Percentiles rank a stretch among this genome's conserved stretches.
These are phyloP conservation scores for Nicotiana tomentosiformis DNA, from an alignment of 257 asterid species.

Conservation along the genomic window DNA sequence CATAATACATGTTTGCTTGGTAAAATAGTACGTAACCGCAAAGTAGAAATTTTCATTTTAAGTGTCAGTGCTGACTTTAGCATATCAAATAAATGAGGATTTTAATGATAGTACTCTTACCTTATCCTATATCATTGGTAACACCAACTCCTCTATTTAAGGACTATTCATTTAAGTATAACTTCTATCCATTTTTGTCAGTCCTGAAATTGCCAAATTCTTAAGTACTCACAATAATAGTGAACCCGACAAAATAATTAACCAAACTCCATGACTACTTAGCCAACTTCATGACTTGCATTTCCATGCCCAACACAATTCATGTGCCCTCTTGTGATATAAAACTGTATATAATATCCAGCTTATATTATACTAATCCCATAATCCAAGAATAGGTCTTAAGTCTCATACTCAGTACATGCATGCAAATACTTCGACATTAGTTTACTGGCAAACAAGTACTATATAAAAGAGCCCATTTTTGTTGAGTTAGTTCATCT, in stretches of 20 bases:
- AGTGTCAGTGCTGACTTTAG: neutral
- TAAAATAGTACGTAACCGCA: neutral
- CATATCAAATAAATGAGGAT: slow-evolving; percentile 3
- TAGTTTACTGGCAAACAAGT: neutral
- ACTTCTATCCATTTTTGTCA: neutral
- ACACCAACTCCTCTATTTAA: slow-evolving; percentile 10
- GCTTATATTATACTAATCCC: neutral
- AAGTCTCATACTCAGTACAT: slow-evolving; percentile 6
- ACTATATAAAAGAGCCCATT: slow-evolving; percentile 16
- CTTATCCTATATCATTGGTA: slow-evolving; percentile 22
- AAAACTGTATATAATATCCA: neutral
- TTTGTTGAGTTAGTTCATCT: slow-evolving; percentile 40
- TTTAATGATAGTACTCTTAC: neutral
- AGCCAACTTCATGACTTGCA: slow-evolving; percentile 1
- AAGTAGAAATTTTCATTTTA: neutral
- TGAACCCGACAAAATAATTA: neutral
- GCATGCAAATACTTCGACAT: slow-evolving; percentile 17
- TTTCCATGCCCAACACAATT: neutral
- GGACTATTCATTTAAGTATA: slow-evolving; percentile 3
- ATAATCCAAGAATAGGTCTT: neutral
- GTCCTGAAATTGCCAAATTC: neutral
- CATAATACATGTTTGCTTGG: slow-evolving; percentile 4
- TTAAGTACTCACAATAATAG: neutral
- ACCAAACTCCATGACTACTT: neutral
- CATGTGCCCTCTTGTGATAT: neutral